Evolutionary conservation across 2,329 filamentous ascomycete species (phyloP).

Genomic region (Pseudogymnoascus sp.): DNA sequence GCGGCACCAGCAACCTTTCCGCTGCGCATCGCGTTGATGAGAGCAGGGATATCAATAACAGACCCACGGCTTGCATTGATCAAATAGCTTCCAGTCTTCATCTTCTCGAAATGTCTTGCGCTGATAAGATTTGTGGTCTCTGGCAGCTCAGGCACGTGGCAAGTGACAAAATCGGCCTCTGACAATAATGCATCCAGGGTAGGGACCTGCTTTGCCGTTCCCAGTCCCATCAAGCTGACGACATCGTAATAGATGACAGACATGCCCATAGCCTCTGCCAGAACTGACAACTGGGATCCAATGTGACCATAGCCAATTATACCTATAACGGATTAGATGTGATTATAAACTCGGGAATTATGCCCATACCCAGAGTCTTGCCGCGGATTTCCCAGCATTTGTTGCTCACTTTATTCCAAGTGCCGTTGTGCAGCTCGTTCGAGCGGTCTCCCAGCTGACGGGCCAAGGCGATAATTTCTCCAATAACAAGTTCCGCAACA

Average conservation of each 20-base stretch:
- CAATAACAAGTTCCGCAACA: conserved; percentile 92
- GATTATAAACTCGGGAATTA: conserved; percentile 5
- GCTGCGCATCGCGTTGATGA: conserved; percentile 77
- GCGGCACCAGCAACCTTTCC: conserved; percentile 90
- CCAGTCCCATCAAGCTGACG: conserved; percentile 87
- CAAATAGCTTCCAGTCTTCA: conserved; percentile 89
- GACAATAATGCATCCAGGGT: conserved; percentile 69
- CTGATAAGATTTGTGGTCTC: conserved; percentile 94
- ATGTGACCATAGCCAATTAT: conserved; percentile 98
- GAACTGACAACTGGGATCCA: conserved; percentile 86
- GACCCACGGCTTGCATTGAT: conserved; percentile 94
- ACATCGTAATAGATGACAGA: conserved; percentile 96
- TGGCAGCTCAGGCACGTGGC: conserved; percentile 86
- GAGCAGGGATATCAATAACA: conserved; percentile 86
- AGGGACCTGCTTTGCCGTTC: conserved; percentile 76
- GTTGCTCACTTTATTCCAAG: conserved; percentile 95
- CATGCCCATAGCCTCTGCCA: conserved; percentile 98
- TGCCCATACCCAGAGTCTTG: conserved; percentile 72
- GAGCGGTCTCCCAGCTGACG: conserved; percentile 90
- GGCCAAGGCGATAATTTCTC: conserved; percentile 83
- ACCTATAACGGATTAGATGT: conserved; percentile 37
- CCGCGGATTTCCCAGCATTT: conserved; percentile 98
- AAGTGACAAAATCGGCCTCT: conserved; percentile 82
- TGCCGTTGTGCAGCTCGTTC: conserved; percentile 86
- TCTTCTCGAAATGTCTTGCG: conserved; percentile 68